Percentiles rank a stretch among this genome's conserved stretches.
These are phyloP conservation scores for Exophiala sp. DNA, from an alignment of 2,329 filamentous ascomycete species.

Conservation along the genomic window DNA sequence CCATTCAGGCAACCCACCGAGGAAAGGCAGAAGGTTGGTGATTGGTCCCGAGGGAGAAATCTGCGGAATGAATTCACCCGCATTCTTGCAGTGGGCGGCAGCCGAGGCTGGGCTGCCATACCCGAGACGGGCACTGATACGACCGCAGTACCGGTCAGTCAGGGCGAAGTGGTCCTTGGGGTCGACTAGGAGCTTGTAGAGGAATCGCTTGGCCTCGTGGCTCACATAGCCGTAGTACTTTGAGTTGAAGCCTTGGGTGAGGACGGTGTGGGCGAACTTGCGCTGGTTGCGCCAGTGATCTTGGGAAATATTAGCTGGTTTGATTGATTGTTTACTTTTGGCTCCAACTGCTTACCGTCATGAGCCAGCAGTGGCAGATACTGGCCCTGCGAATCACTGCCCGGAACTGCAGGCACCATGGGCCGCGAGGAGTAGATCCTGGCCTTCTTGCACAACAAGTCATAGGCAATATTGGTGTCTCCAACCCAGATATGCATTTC, in stretches of 20 bases:
- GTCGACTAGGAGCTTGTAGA: slow-evolving; percentile 29
- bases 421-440: slow-evolving; percentile 30
- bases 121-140: slow-evolving; percentile 27
- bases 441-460: slow-evolving; percentile 30
- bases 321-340: neutral
- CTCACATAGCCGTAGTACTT: slow-evolving; percentile 30
- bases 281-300: slow-evolving; percentile 30
- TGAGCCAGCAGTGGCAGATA: slow-evolving; percentile 29
- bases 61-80: slow-evolving; percentile 30
- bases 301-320: slow-evolving; percentile 4
- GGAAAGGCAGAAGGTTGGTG: slow-evolving; percentile 28
- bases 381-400: slow-evolving; percentile 29
- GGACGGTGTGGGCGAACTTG: slow-evolving; percentile 30
- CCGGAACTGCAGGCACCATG: slow-evolving; percentile 28
- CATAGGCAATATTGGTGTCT: slow-evolving; percentile 26
- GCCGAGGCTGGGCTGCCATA: slow-evolving; percentile 28
- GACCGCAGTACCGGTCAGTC: slow-evolving; percentile 29
- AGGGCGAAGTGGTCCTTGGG: slow-evolving; percentile 30
- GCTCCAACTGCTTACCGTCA: slow-evolving; percentile 20
- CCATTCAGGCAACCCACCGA: slow-evolving; percentile 28
- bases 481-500: slow-evolving; percentile 31
- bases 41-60: slow-evolving; percentile 30
- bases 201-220: slow-evolving; percentile 28
- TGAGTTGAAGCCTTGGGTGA: slow-evolving; percentile 29
- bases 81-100: slow-evolving; percentile 30